Percentiles rank a stretch among this genome's conserved stretches.
Evolutionary conservation across 2,329 filamentous ascomycete species (phyloP).

Genomic region (Beauveria caledonica): DNA sequence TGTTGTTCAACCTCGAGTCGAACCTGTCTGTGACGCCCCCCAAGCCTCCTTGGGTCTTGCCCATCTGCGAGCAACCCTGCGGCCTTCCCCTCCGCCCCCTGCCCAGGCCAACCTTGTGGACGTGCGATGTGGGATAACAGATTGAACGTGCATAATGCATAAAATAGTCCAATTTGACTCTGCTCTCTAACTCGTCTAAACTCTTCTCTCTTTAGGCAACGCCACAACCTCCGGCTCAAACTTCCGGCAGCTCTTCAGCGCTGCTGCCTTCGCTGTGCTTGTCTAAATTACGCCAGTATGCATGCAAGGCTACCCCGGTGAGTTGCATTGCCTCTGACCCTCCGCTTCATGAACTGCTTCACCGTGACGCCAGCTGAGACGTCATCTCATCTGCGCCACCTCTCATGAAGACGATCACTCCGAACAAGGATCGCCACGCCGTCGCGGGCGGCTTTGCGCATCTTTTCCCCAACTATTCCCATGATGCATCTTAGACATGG

Average conservation of each 20-base stretch:
- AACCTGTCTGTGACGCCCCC: background rate
- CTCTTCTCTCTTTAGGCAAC: background rate
- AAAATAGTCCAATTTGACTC: slow-evolving; percentile 9
- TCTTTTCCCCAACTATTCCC: background rate
- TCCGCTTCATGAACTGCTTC: slow-evolving; percentile 3
- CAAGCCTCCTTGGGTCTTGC: background rate
- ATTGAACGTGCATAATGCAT: slow-evolving; percentile 10
- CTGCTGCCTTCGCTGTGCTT: background rate
- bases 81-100: background rate
- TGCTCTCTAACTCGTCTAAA: background rate
- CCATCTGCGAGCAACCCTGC: background rate
- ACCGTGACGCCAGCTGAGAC: background rate
- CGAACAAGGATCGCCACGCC: background rate
- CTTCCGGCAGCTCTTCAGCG: background rate
- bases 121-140: slow-evolving; percentile 5
- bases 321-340: background rate
- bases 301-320: slow-evolving; percentile 6
- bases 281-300: slow-evolving; percentile 1
- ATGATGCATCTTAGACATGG: background rate
- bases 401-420: background rate
- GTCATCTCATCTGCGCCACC: background rate
- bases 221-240: background rate
- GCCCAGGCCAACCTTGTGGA: background rate
- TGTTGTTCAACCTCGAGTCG: background rate
- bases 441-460: background rate